Evolutionary conservation across 495 filamentous ascomycete species (phyloP), one percentile per base, ranked within the genome.

Genomic region (Hypomontagnella monticulosa): DNA sequence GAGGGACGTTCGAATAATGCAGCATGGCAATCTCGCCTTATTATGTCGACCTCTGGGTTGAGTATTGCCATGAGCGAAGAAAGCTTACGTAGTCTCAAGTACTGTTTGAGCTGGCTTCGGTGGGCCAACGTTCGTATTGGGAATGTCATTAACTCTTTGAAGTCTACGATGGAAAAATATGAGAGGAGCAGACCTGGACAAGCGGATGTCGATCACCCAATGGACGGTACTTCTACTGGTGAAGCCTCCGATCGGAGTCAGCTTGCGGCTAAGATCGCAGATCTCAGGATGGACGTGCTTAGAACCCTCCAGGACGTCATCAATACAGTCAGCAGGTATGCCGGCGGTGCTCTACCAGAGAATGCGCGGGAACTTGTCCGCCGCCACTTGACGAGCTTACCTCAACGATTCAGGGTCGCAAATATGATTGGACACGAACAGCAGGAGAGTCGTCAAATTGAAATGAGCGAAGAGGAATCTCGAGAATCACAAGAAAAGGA

Each of bases 61-160:
- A 89, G 91, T 32, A 88, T 93, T 15, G 92, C 94, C 0, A 91
- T 98, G 83, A 93, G 88, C 68, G 91, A 96, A 16, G 89, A 92
- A 68, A 93, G 89, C 43, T 78, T 96, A 10, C 81, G 84, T 10
- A 91, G 86, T 57, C 79, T 98, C 20, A 89, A 88, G 67, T 91
- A 88, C 66, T 95, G 91, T 66, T 78, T 97, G 12, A 80, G 83
- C 15, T 88, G 89, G 81, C 80, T 97, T n/a, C 82, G 85, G 41
- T 85, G 86, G 82, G 89, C 90, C 2, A 96, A 93, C 63, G 85
- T 83, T 10, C 89, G 90, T 71, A 80, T 98, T 37, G 84, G 85
- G 16, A 84, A 86, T 49, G 79, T 90, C 0, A 87, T 95, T 48
- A 75, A 83, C 0, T 86, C 89, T 10, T 77, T 98, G 18, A 88